A percentile compares a stretch with the other conserved stretches of the same genome.
These are phyloP conservation scores for Nakazawaea wickerhamii DNA, from an alignment of 805 yeast genomes.

Conservation along the genomic window DNA sequence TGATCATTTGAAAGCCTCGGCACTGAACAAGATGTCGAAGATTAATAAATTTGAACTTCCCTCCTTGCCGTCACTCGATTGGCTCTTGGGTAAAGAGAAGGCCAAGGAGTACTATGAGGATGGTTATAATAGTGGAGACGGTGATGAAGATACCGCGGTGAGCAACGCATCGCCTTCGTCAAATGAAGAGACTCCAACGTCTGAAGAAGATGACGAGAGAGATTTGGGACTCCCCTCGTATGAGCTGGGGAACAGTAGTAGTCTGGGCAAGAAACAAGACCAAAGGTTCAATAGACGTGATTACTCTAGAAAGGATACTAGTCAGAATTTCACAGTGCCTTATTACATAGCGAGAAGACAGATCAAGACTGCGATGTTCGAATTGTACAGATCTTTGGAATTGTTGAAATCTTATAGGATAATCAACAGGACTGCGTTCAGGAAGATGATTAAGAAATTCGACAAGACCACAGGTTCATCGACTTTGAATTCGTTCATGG, in stretches of 20 bases:
- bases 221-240: neutral
- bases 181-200: neutral
- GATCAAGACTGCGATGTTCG: slow-evolving; percentile 62
- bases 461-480: slow-evolving; percentile 63
- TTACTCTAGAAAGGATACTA: slow-evolving; percentile 33
- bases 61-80: slow-evolving; percentile 33
- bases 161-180: neutral
- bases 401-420: slow-evolving; percentile 64
- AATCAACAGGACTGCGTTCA: slow-evolving; percentile 80
- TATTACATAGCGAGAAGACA: slow-evolving; percentile 62
- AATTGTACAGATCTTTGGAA: slow-evolving; percentile 69
- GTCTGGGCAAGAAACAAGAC: slow-evolving; percentile 11
- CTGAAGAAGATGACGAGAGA: slow-evolving; percentile 13
- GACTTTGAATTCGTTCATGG: slow-evolving; percentile 45
- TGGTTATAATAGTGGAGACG: slow-evolving; percentile 23
- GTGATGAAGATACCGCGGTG: slow-evolving; percentile 7
- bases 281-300: slow-evolving; percentile 41
- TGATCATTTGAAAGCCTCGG: slow-evolving; percentile 4
- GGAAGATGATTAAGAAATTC: slow-evolving; percentile 85
- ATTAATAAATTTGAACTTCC: slow-evolving; percentile 35
- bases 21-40: slow-evolving; percentile 19
- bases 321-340: slow-evolving; percentile 38
- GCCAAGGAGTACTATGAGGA: slow-evolving; percentile 31
- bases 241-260: slow-evolving; percentile 2
- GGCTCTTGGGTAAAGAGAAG: slow-evolving; percentile 25